Evolutionary conservation across 768 basidiomycete species (phyloP).

Genomic region (Naganishia friedmannii): DNA sequence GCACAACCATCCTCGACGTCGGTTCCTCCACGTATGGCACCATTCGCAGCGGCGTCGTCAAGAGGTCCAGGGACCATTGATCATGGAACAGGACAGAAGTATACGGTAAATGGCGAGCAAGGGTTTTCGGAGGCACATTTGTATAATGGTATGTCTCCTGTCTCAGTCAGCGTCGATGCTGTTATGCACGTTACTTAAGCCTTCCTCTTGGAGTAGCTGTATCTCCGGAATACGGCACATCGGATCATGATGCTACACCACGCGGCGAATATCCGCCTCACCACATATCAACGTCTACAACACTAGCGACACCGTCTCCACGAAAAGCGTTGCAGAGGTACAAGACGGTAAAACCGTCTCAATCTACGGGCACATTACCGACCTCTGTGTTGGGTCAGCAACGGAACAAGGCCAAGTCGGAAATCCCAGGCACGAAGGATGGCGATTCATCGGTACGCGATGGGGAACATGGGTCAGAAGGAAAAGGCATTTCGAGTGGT

Average conservation of each 20-base stretch:
- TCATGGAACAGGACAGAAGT: neutral
- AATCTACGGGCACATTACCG: neutral
- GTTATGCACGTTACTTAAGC: neutral
- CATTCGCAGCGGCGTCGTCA: neutral
- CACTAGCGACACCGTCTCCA: neutral
- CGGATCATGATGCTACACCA: slow-evolving; percentile 10
- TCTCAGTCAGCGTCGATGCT: neutral
- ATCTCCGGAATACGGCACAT: neutral
- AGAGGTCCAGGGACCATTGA: neutral
- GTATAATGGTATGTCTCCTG: neutral
- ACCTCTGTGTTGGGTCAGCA: neutral
- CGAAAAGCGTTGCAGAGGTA: neutral
- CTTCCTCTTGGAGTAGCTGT: neutral
- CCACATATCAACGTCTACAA: neutral
- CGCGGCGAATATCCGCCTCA: slow-evolving; percentile 15
- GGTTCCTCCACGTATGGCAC: neutral
- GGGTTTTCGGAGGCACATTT: neutral
- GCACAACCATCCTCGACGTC: neutral
- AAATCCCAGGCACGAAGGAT: neutral
- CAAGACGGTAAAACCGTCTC: neutral
- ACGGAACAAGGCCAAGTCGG: neutral
- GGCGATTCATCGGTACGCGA: neutral
- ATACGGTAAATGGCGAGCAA: neutral
- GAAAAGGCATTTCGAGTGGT: neutral
- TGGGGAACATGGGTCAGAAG: neutral